Conservation (phyloP, 495 filamentous ascomycete species). For the Tuber calosporum region DNA sequence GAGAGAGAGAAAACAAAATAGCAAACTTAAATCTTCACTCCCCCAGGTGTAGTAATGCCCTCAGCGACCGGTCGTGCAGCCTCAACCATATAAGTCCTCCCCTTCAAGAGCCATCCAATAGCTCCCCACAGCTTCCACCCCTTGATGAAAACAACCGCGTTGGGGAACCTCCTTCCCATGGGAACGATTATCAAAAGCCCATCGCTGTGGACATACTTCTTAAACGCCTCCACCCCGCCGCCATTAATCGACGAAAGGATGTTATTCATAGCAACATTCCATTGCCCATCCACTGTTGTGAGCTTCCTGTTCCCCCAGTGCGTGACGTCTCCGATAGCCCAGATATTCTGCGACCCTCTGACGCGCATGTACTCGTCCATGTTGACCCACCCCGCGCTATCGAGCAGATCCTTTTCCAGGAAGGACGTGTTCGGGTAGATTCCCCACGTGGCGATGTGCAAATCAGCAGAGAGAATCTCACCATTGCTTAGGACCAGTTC, state of each 20-base stretch:
- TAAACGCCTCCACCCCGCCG: constrained; percentile 46
- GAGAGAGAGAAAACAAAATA: not conserved
- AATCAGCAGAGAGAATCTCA: constrained; percentile 47
- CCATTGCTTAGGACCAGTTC: constrained; percentile 42
- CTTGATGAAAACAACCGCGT: constrained; percentile 50
- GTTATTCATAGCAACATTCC: constrained; percentile 11
- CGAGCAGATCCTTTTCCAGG: constrained; percentile 50
- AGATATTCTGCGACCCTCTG: constrained; percentile 46
- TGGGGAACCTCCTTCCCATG: constrained; percentile 47
- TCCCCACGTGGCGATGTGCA: constrained; percentile 60
- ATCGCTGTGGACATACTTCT: constrained; percentile 45
- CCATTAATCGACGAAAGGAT: constrained; percentile 26
- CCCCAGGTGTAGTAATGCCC: constrained; percentile 13
- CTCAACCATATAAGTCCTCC: constrained; percentile 48
- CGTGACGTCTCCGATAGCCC: constrained; percentile 51
- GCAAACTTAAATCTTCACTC: constrained; percentile 23
- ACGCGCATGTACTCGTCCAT: constrained; percentile 54
- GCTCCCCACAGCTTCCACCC: constrained; percentile 51
- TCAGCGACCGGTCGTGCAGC: constrained; percentile 20
- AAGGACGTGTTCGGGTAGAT: constrained; percentile 56
- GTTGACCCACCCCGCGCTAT: constrained; percentile 49
- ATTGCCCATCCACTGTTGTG: constrained; percentile 3
- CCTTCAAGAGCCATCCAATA: constrained; percentile 52
- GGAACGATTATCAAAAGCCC: constrained; percentile 46
- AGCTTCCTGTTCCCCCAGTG: constrained; percentile 25